Evolutionary conservation across 2,329 filamentous ascomycete genomes (phyloP), one percentile per base, ranked within the genome.

Genomic region (Akanthomyces uredinophilus): DNA sequence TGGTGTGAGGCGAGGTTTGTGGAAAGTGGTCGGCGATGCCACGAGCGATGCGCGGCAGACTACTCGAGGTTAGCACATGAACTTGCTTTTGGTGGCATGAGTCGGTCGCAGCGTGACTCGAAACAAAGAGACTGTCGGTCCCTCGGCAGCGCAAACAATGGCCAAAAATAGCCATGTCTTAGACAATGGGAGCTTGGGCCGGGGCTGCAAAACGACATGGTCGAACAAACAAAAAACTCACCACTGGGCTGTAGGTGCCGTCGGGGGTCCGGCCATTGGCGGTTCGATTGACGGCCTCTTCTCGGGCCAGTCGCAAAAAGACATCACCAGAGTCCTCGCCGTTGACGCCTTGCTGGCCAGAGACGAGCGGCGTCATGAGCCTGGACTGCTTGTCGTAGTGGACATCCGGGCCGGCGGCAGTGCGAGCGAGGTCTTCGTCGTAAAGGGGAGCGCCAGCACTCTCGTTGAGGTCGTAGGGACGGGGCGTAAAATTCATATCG

Each of bases 261-360:
- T 73, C 71, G 5, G 64, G 66, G 29, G 70, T 67, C 47, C 72
- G 73, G 7, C 74, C 73, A 49, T 77, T 75, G 10, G 68, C 64
- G 20, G 69, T 68, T 56, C 75, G 78, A 53, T 74, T 77, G 18
- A 71, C 68, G 16, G 78, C 66, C 64, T 85, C 83, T 63, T 86
- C 82, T 13, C 80, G 76, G 14, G 84, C 83, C 63, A 87, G 86
- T 60, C 77, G 81, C 64, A 87, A 78, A 65, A 86, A 87, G 46
- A 86, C 74, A 65, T 87, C 84, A 44, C 81, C 82, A 4, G 78
- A 82, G 65, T 85, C 83, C 60, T 86, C 83, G 47, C 72, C 74
- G 56, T 81, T 69, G 11, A 70, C 51, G 68, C 73, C 65, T 67
- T 72, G 66, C 65, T 72, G 54, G 16, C 72, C 73, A 1, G 77